Base-by-base conservation (phyloP, 192 early-diverging fungal species). In the Linnemannia exigua region DNA sequence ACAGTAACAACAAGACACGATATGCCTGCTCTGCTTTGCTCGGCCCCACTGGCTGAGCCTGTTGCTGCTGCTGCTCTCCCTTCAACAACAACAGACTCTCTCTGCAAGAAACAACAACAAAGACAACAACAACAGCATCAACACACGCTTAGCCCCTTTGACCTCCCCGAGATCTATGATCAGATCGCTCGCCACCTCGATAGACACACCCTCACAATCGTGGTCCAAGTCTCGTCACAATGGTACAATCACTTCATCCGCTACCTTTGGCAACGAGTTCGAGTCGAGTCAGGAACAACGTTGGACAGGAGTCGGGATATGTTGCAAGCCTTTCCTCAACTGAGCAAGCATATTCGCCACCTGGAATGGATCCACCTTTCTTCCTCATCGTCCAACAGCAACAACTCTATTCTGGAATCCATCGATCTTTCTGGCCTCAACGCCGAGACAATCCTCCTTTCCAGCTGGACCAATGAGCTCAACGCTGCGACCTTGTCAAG, bases 121-220 rank as follows among this genome's bases (percentile, higher is more conserved):
- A 38, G 12, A 17, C 63, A 70, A 67, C 17, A 72, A 33, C 69
- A n/a, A n/a, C n/a, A n/a, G n/a, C n/a, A n/a, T n/a, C n/a, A n/a
- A n/a, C n/a, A n/a, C n/a, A 44, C 41, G 41, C 41, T 44, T 9
- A 44, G 41, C 41, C 50, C 31, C 17, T 74, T 86, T 67, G 37
- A 54, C 25, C 47, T 86, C 16, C 78, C 84, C 7, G 84, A 86
- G 71, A 28, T 86, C 5, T 86, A 78, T 33, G 84, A 80, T 20
- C 63, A 67, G 28, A 86, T 86, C 61, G 79, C 84, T 46, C 2
- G 7, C 17, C 69, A 72, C 28, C 77, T 85, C 47, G 77, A 79
- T 25, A 74, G 36, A 16, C 51, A 72, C 33, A 41, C 77, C n/a
- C 77, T 85, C 16, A 63, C 82, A 15, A 44, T 76, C 33, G 74